phyloP scores from a whole-genome alignment of 2,329 filamentous ascomycete species.

The Elsinoe arachidis region DNA sequence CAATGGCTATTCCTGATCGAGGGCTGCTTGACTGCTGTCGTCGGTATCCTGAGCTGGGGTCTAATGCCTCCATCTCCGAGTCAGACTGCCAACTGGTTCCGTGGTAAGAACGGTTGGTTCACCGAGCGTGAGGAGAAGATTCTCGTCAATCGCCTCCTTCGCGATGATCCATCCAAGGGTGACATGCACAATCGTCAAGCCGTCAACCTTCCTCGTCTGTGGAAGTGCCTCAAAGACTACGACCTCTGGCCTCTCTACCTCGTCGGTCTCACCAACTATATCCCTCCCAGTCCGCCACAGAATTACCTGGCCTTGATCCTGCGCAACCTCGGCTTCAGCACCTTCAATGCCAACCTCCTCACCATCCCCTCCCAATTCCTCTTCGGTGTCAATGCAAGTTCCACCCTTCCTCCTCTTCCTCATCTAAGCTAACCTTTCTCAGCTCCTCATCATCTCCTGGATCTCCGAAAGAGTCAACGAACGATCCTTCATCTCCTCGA shows the following conservation, averaged over 20 bases:
- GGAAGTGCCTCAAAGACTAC: constrained; percentile 48
- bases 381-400: constrained; percentile 15
- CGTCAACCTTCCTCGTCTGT: constrained; percentile 43
- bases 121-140: constrained; percentile 57
- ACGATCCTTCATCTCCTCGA: constrained; percentile 40
- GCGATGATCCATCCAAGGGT: constrained; percentile 49
- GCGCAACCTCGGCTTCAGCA: constrained; percentile 48
- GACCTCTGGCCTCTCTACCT: constrained; percentile 47
- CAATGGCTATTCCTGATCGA: constrained; percentile 46
- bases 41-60: constrained; percentile 48
- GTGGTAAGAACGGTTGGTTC: constrained; percentile 57
- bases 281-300: constrained; percentile 43
- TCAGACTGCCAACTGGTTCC: constrained; percentile 50
- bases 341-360: constrained; percentile 55
- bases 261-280: constrained; percentile 46
- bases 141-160: constrained; percentile 52
- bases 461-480: constrained; percentile 43
- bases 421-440: constrained; percentile 25
- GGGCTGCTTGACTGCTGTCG: constrained; percentile 42
- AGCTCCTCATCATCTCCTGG: constrained; percentile 43
- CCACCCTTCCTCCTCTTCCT: background rate
- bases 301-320: constrained; percentile 53
- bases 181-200: constrained; percentile 54
- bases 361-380: constrained; percentile 43
- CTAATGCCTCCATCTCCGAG: constrained; percentile 56